A percentile compares a stretch with the other conserved stretches of the same genome.
These are phyloP conservation scores for Tinospora cordifolia DNA, from an alignment of 164 flowering plant species.

Conservation along the genomic window DNA sequence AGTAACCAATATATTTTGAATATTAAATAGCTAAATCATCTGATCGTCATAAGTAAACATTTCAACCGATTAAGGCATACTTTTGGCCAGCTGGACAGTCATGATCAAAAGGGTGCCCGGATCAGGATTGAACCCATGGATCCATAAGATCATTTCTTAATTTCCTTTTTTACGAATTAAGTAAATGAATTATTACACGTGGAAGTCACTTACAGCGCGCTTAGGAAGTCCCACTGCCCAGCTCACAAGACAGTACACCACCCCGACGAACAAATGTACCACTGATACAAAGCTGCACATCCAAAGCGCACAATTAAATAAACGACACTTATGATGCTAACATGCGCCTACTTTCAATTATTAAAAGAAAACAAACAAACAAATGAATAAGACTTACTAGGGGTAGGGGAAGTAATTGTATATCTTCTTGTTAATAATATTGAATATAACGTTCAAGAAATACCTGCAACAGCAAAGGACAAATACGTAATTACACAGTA, in stretches of 20 bases:
- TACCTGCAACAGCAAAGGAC: constrained; percentile 47
- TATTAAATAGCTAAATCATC: too few species aligned
- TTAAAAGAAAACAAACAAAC: not conserved
- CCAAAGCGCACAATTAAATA: constrained; percentile 1
- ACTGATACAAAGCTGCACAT: constrained; percentile 82
- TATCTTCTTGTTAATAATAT: constrained; percentile 94
- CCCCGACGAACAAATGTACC: constrained; percentile 80
- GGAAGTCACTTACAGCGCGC: constrained; percentile 75
- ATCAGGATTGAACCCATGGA: too few species aligned
- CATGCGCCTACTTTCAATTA: not conserved
- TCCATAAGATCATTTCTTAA: not conserved
- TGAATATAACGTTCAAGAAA: constrained; percentile 92
- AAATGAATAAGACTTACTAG: constrained; percentile 49
- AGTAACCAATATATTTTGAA: too few species aligned
- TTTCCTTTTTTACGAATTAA: too few species aligned
- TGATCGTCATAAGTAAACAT: too few species aligned
- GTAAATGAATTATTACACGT: not conserved
- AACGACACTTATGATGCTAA: not conserved
- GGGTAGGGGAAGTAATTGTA: constrained; percentile 98
- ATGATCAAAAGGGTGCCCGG: too few species aligned
- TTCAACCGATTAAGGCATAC: too few species aligned
- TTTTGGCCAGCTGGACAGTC: too few species aligned
- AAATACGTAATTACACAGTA: constrained; percentile 14
- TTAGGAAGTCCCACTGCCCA: constrained; percentile 95
- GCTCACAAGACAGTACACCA: constrained; percentile 76